These are phyloP conservation scores for Arachnomyces sp. DNA, from an alignment of 2,329 filamentous ascomycete species.

Conservation along the genomic window DNA sequence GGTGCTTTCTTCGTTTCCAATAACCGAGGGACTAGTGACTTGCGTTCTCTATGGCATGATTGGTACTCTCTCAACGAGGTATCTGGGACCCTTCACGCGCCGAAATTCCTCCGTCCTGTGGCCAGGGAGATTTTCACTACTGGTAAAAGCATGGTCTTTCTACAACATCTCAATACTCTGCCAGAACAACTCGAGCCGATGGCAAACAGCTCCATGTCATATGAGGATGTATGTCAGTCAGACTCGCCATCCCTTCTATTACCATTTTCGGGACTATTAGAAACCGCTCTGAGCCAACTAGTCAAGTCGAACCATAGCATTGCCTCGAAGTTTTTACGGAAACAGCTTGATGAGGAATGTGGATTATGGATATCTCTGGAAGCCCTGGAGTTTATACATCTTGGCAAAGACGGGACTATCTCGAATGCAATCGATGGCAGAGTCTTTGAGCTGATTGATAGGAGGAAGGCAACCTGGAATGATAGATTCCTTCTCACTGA, in stretches of 20 bases:
- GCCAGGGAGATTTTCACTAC: conserved; percentile 70
- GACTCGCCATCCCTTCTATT: conserved; percentile 21
- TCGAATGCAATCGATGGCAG: conserved; percentile 57
- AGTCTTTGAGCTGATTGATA: conserved; percentile 69
- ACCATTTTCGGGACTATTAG: conserved; percentile 59
- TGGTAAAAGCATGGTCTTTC: conserved; percentile 78
- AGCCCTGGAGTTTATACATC: conserved; percentile 63
- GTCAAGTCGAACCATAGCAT: conserved; percentile 65
- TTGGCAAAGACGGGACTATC: conserved; percentile 64
- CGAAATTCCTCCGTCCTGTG: conserved; percentile 63
- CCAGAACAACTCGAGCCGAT: conserved; percentile 23
- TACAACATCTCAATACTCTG: conserved; percentile 55
- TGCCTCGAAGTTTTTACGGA: conserved; percentile 58
- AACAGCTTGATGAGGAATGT: conserved; percentile 60
- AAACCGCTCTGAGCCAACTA: conserved; percentile 63
- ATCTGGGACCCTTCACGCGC: conserved; percentile 54
- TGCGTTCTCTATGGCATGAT: conserved; percentile 64
- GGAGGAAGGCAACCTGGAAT: conserved; percentile 55
- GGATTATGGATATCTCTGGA: conserved; percentile 58
- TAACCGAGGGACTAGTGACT: conserved; percentile 45
- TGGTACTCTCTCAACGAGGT: conserved; percentile 60
- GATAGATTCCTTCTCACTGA: conserved; percentile 76
- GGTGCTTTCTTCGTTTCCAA: conserved; percentile 68
- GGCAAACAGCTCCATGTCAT: conserved; percentile 25
- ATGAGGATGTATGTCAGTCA: conserved; percentile 32